Conservation (phyloP, 1,284 basidiomycete genomes). For the Sanguinoderma infundibulare region DNA sequence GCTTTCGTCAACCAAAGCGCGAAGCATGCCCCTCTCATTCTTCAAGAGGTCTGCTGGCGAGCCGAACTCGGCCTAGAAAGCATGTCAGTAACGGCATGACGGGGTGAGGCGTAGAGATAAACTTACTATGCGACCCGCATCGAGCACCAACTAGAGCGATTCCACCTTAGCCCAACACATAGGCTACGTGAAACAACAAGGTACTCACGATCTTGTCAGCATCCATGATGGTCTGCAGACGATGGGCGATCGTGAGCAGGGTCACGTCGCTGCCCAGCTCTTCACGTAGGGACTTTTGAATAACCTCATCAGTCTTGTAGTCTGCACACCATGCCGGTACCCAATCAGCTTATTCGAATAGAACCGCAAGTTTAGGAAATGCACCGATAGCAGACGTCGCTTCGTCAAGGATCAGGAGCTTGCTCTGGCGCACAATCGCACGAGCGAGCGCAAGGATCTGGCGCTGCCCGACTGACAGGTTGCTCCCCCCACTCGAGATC, state of each 20-base stretch:
- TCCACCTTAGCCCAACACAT: neutral
- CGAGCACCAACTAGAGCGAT: constrained; percentile 37
- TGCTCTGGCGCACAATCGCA: constrained; percentile 38
- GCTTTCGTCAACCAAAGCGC: constrained; percentile 42
- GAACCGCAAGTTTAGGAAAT: neutral
- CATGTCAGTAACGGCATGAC: neutral
- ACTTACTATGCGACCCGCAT: constrained; percentile 37
- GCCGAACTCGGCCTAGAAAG: constrained; percentile 39
- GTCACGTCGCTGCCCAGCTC: constrained; percentile 57
- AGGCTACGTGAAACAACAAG: no score
- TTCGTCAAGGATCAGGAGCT: constrained; percentile 40
- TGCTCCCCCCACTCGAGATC: constrained; percentile 43
- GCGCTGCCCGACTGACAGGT: constrained; percentile 34
- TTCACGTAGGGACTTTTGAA: constrained; percentile 51
- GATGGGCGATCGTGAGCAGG: constrained; percentile 66
- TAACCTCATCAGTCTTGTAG: constrained; percentile 25
- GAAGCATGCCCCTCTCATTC: constrained; percentile 39
- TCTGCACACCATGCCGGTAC: constrained; percentile 20
- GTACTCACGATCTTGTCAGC: constrained; percentile 30
- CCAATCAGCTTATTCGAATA: neutral
- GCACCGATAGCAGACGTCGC: constrained; percentile 59
- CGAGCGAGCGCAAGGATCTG: constrained; percentile 50
- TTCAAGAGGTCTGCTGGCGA: constrained; percentile 39
- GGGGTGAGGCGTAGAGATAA: no score
- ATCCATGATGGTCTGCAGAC: constrained; percentile 72